A percentile compares a stretch with the other conserved stretches of the same genome.
phyloP scores from a whole-genome alignment of 148 eudicot genomes.

The Talinum fruticosum region DNA sequence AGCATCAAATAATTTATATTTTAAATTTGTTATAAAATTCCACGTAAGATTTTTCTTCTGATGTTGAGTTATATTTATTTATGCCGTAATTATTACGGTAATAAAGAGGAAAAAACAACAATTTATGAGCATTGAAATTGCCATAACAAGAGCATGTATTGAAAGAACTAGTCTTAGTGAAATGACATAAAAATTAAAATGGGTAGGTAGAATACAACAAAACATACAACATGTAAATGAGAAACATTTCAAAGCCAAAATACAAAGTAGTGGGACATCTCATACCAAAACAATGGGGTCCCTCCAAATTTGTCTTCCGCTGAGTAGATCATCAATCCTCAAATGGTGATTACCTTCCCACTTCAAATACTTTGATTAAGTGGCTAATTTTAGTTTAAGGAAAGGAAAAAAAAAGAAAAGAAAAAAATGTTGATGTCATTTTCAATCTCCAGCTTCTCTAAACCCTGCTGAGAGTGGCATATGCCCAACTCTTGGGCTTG shows the following conservation, averaged over 20 bases:
- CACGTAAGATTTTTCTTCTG: too few species aligned
- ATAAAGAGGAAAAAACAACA: not conserved
- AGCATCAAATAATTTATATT: too few species aligned
- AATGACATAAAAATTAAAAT: not conserved
- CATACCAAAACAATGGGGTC: not conserved
- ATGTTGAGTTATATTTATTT: too few species aligned
- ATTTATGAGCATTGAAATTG: not conserved
- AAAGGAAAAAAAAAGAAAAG: too few species aligned
- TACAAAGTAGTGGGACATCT: constrained; percentile 1
- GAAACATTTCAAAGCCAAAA: not conserved
- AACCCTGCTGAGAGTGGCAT: not conserved
- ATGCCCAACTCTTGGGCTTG: not conserved
- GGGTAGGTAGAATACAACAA: not conserved
- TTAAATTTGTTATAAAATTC: too few species aligned
- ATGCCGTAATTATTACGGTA: too few species aligned
- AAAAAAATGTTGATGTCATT: not conserved
- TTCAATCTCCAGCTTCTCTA: constrained; percentile 1
- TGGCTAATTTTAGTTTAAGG: not conserved
- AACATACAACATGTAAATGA: not conserved
- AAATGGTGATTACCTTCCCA: not conserved
- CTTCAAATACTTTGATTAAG: not conserved
- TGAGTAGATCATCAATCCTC: not conserved
- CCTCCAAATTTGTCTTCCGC: not conserved
- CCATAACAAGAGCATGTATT: not conserved
- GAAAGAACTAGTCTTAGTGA: not conserved